Percentiles rank a stretch among this genome's conserved stretches.
These are phyloP conservation scores for Cerioporus squamosus DNA, from an alignment of 1,284 basidiomycete genomes.

Conservation along the genomic window DNA sequence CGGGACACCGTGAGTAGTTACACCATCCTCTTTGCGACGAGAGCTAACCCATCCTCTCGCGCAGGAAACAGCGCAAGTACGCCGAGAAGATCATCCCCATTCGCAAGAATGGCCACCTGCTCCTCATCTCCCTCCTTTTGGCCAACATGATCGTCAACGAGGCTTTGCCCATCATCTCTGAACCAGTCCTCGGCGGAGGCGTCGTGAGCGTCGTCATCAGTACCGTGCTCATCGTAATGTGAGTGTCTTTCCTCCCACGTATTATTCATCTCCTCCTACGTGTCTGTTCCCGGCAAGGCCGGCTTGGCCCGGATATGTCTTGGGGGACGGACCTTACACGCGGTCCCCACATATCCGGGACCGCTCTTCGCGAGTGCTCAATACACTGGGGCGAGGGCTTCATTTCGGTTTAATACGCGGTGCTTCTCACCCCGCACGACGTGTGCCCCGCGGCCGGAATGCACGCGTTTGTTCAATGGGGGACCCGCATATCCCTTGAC, in stretches of 20 bases:
- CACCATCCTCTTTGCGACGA: no score
- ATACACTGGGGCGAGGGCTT: no score
- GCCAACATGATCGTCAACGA: slow-evolving; percentile 93
- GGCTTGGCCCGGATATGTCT: no score
- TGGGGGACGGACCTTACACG: not conserved
- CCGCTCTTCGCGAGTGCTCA: not conserved
- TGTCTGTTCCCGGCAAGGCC: no score
- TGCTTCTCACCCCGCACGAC: not conserved
- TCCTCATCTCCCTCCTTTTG: slow-evolving; percentile 81
- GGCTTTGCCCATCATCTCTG: slow-evolving; percentile 88
- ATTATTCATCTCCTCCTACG: not conserved
- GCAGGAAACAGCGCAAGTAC: slow-evolving; percentile 75
- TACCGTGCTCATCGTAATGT: slow-evolving; percentile 87
- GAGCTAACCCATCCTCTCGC: no score
- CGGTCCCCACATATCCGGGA: not conserved
- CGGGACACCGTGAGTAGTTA: slow-evolving; percentile 69
- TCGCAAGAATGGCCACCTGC: slow-evolving; percentile 82
- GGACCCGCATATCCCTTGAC: no score
- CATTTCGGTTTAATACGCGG: not conserved
- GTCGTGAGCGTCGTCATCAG: slow-evolving; percentile 79
- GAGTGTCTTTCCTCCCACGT: slow-evolving; percentile 36
- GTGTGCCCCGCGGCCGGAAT: no score
- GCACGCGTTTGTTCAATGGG: no score
- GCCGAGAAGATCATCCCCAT: slow-evolving; percentile 87
- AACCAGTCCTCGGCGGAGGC: slow-evolving; percentile 86